Base-by-base conservation (phyloP, 2,329 filamentous ascomycete species). In the Arthrobotrys pseudoclavata region DNA sequence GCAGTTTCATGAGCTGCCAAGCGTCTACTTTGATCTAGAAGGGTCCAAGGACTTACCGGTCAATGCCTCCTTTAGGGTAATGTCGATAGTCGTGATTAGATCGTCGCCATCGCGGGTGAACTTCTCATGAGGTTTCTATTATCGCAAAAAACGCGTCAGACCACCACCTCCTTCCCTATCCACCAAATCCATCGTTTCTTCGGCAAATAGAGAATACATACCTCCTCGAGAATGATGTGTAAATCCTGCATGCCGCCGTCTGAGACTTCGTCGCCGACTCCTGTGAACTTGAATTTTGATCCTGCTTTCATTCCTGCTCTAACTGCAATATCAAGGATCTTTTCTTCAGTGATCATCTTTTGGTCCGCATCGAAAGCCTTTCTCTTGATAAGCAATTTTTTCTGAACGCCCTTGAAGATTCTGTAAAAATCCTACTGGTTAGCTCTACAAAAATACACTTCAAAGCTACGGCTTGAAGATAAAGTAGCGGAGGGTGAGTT, bases 381-480 rank as follows among this genome's bases (percentile, higher is more conserved):
- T 82, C 95, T 89, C 87, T 97, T 97, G 80, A 98, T 97, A 86
- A 96, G 97, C 88, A 99, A 93, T 87, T 97, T 97, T 89, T 99
- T 99, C 60, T 91, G 93, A 40, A 90, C 89, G 47, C 96, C 96
- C 26, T 88, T 90, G 86, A 89, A 98, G 79, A 98, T 85, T 53
- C 81, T 82, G 10, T 15, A 20, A 45, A 42, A 50, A 6, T 7
- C 9, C 6, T n/a, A 26, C 62, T 47, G 12, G 20, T 55, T 29
- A 34, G 45, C 37, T 29, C 13, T 53, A 20, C 52, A n/a, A 70
- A 13, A 15, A 50, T 50, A 24, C 2, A 9, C n/a, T 57, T 66
- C 50, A 47, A 61, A 72, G 24, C 42, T 40, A 15, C 26, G 22
- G 31, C 9, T 42, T 60, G 45, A 66, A 50, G 48, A 52, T 42